phyloP scores from a whole-genome alignment of 495 filamentous ascomycete species.

The Coniosporium apollinis region DNA sequence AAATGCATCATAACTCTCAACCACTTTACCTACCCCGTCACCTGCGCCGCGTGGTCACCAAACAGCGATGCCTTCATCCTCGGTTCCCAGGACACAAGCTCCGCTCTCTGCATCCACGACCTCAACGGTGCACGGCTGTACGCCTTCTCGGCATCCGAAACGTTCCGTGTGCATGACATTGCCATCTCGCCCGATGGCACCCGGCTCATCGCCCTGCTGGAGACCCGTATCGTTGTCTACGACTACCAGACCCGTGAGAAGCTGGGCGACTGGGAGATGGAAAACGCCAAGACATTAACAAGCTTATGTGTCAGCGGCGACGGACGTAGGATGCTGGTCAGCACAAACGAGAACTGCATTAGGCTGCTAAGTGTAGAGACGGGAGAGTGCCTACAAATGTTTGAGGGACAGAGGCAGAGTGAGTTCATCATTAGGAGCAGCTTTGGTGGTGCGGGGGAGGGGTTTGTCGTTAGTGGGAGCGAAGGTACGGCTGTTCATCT shows the following conservation, averaged over 20 bases:
- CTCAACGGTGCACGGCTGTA: conserved; percentile 34
- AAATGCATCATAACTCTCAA: conserved; percentile 43
- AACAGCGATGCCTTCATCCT: conserved; percentile 67
- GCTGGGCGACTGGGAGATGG: conserved; percentile 52
- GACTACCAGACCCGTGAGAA: conserved; percentile 55
- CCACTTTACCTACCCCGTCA: conserved; percentile 63
- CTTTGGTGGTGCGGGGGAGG: conserved; percentile 82
- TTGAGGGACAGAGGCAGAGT: conserved; percentile 53
- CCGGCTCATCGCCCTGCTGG: conserved; percentile 61
- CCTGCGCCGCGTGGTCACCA: conserved; percentile 68
- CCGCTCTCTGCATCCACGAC: conserved; percentile 54
- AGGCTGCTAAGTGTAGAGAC: conserved; percentile 62
- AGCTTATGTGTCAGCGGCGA: conserved; percentile 72
- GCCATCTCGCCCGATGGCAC: conserved; percentile 63
- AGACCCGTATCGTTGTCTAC: conserved; percentile 60
- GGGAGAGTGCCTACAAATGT: conserved; percentile 52
- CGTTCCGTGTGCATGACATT: conserved; percentile 67
- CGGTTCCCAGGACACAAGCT: conserved; percentile 52
- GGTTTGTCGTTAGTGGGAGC: conserved; percentile 78
- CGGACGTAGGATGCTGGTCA: conserved; percentile 65
- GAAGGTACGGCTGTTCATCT: conserved; percentile 69
- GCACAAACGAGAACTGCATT: conserved; percentile 56
- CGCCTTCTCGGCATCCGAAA: conserved; percentile 42
- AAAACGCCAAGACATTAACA: conserved; percentile 49
- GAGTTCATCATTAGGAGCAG: conserved; percentile 60